Conservation (phyloP, 2,329 filamentous ascomycete species). For the Xylariaceae sp. region DNA sequence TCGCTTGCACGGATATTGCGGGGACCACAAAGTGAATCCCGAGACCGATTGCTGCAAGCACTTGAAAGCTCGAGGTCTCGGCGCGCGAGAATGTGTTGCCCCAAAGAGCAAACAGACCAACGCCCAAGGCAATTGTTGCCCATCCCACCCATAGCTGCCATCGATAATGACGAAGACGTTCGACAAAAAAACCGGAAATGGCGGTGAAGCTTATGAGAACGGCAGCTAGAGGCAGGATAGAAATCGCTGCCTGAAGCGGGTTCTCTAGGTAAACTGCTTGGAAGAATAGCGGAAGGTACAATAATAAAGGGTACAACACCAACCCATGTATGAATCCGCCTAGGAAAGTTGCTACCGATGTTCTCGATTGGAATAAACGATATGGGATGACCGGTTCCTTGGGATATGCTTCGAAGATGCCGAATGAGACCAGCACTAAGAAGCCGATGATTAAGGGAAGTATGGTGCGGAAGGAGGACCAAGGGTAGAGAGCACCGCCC, state of each 20-base stretch:
- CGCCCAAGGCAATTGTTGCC: not conserved
- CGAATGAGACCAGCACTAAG: constrained; percentile 28
- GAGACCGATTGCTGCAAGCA: not conserved
- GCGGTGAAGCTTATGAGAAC: not conserved
- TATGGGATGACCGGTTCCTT: constrained; percentile 32
- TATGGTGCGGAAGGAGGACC: constrained; percentile 34
- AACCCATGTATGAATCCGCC: constrained; percentile 33
- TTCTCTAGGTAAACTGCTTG: constrained; percentile 33
- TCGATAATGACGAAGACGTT: constrained; percentile 1
- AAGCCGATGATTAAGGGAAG: constrained; percentile 32
- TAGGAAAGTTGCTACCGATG: constrained; percentile 22
- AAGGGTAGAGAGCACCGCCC: constrained; percentile 33
- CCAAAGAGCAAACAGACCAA: constrained; percentile 1
- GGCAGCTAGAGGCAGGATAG: constrained; percentile 20
- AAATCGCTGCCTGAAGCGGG: constrained; percentile 27
- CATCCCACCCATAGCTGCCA: constrained; percentile 3
- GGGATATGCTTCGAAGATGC: constrained; percentile 29
- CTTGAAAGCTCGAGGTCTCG: not conserved
- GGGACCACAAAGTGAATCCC: constrained; percentile 1
- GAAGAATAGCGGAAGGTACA: constrained; percentile 35
- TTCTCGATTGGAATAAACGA: constrained; percentile 29
- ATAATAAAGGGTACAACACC: constrained; percentile 28
- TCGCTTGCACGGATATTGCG: constrained; percentile 34
- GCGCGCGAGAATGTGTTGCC: not conserved
- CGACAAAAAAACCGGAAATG: not conserved